Evolutionary conservation across 1,284 basidiomycete species (phyloP).

Genomic region (Trichosporon ovoides): DNA sequence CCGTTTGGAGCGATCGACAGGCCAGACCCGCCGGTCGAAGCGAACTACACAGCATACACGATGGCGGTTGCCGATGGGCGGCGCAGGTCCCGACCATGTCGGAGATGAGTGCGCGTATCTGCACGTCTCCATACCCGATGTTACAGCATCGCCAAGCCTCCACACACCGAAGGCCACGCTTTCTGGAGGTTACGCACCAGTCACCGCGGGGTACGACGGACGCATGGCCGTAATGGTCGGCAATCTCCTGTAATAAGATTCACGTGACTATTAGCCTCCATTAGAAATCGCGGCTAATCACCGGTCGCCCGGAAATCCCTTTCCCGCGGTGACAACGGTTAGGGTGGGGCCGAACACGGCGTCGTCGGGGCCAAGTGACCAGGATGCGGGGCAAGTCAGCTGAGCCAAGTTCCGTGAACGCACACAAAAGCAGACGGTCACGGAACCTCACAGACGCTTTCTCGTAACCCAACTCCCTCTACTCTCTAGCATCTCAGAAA

Average conservation of each 20-base stretch:
- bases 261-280: not conserved
- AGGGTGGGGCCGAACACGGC: not conserved
- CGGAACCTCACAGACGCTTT: not conserved
- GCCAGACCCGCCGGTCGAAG: too few species aligned
- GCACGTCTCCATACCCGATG: too few species aligned
- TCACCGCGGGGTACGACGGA: constrained; percentile 3
- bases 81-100: too few species aligned
- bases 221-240: not conserved
- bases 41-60: too few species aligned
- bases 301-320: not conserved
- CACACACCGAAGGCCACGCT: not conserved
- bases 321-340: not conserved
- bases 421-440: constrained; percentile 1
- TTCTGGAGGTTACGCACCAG: not conserved
- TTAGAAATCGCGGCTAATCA: not conserved
- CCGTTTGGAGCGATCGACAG: too few species aligned
- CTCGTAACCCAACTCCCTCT: not conserved
- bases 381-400: not conserved
- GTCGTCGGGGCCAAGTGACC: not conserved
- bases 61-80: too few species aligned
- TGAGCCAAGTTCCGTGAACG: not conserved
- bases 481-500: not conserved
- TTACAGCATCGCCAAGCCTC: too few species aligned
- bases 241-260: not conserved
- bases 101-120: too few species aligned